phyloP scores from a whole-genome alignment of 1,284 basidiomycete species.

The Mycosarcoma maydis region DNA sequence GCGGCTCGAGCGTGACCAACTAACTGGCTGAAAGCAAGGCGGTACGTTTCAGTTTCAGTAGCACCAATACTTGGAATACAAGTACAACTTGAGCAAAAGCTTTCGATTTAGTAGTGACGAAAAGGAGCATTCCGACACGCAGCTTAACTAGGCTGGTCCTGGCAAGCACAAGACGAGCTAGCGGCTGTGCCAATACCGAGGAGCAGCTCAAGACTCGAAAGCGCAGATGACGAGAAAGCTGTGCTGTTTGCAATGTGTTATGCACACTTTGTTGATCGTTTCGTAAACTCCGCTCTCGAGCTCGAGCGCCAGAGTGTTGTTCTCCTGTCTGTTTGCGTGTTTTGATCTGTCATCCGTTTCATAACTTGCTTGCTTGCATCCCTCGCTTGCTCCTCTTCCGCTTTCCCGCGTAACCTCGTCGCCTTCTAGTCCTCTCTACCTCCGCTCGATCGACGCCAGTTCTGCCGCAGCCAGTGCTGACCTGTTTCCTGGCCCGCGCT shows the following conservation, averaged over 20 bases:
- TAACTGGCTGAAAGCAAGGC: too few species aligned
- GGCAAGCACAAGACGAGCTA: too few species aligned
- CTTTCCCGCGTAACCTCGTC: neutral
- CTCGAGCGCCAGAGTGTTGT: slow-evolving; percentile 3
- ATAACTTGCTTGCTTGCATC: neutral
- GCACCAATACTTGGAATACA: too few species aligned
- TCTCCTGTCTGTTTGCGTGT: slow-evolving; percentile 12
- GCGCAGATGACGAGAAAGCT: neutral
- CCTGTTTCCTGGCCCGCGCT: slow-evolving; percentile 4
- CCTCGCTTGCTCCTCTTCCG: neutral
- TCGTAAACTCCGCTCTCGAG: slow-evolving; percentile 19
- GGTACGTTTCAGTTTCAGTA: too few species aligned
- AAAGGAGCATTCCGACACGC: too few species aligned
- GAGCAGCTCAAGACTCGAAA: neutral
- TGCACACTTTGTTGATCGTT: slow-evolving; percentile 27
- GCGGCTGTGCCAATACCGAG: neutral
- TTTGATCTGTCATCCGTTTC: slow-evolving; percentile 30
- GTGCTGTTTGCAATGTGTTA: slow-evolving; percentile 11
- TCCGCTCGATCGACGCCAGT: neutral
- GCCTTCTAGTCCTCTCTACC: neutral
- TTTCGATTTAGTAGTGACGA: too few species aligned
- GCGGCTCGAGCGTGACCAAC: neutral
- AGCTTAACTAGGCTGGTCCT: too few species aligned
- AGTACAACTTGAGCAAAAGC: too few species aligned
- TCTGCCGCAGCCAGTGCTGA: slow-evolving; percentile 8